These are phyloP conservation scores for Penicillium sp. DNA, from an alignment of 2,329 filamentous ascomycete species.

Conservation along the genomic window DNA sequence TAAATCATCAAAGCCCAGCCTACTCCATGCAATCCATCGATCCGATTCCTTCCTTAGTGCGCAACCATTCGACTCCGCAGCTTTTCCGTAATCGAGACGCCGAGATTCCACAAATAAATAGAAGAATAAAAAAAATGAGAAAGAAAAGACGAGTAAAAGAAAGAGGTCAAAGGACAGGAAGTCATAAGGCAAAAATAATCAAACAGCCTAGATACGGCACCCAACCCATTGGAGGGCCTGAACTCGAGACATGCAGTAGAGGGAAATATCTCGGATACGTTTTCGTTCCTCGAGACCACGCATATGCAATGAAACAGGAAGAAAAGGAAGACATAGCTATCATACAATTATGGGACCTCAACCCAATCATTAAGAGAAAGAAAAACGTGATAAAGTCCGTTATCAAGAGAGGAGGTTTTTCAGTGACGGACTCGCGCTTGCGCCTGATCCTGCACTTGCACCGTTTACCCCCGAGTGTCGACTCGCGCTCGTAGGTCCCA, in stretches of 20 bases:
- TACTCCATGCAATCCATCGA: slow-evolving; percentile 23
- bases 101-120: slow-evolving; percentile 10
- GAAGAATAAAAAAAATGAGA: slow-evolving; percentile 11
- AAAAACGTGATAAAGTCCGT: neutral
- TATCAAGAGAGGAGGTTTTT: slow-evolving; percentile 69
- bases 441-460: slow-evolving; percentile 50
- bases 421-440: slow-evolving; percentile 74
- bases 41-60: slow-evolving; percentile 1
- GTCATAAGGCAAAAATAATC: neutral
- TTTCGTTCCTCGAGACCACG: slow-evolving; percentile 3
- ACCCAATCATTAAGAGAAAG: neutral
- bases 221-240: neutral
- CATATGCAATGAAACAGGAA: slow-evolving; percentile 7
- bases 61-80: slow-evolving; percentile 1
- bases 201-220: neutral
- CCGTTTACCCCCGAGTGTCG: slow-evolving; percentile 31
- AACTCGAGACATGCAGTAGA: neutral
- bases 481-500: slow-evolving; percentile 27
- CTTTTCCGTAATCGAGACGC: slow-evolving; percentile 22
- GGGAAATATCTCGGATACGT: neutral
- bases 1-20: slow-evolving; percentile 21
- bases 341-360: slow-evolving; percentile 5
- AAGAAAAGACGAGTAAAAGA: slow-evolving; percentile 4
- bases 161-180: neutral
- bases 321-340: slow-evolving; percentile 7